Evolutionary conservation across 2,329 filamentous ascomycete genomes (phyloP), one percentile per base, ranked within the genome.

Genomic region (Nemania sp.): DNA sequence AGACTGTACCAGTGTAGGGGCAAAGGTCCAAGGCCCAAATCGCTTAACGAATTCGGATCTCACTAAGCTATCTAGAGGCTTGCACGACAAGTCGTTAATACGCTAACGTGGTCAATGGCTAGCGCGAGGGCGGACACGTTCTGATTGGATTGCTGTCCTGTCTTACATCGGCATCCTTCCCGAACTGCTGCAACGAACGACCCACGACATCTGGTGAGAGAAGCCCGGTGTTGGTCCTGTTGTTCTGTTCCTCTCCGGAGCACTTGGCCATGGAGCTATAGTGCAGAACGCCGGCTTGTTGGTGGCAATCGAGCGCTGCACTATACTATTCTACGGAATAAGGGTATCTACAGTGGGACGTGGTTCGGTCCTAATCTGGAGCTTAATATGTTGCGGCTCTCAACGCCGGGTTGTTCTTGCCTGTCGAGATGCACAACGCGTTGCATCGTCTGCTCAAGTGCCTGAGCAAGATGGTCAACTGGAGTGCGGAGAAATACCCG

Each of bases 401-500:
- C 29, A 46, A 46, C 35, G 35, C 32, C 15, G 18, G 29, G 47
- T 51, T 18, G 18, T 18, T 45, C 39, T 32, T 53, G 53, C 39
- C 21, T 53, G 53, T 51, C 50, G 49, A 21, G n/a, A 57, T 45
- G 35, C 40, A 40, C 42, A 53, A 50, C 51, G 50, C 56, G 54
- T 48, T 60, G 63, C 37, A 56, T 63, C 43, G 60, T 63, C 48
- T 57, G 51, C 57, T 57, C 34, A 40, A 47, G 20, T 62, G 54
- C 60, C 61, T 60, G 60, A 62, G 62, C 64, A 63, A 66, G 56
- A 65, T 54, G 59, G 59, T 67, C 60, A 37, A 62, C 62, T 68
- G 45, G 59, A 67, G 55, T 71, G 69, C 70, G 70, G 70, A 62
- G 68, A 70, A 70, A 72, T 72, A 72, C 70, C 59, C 64, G 25